phyloP scores from a whole-genome alignment of 805 yeast species.

The Candida tibetensis region DNA sequence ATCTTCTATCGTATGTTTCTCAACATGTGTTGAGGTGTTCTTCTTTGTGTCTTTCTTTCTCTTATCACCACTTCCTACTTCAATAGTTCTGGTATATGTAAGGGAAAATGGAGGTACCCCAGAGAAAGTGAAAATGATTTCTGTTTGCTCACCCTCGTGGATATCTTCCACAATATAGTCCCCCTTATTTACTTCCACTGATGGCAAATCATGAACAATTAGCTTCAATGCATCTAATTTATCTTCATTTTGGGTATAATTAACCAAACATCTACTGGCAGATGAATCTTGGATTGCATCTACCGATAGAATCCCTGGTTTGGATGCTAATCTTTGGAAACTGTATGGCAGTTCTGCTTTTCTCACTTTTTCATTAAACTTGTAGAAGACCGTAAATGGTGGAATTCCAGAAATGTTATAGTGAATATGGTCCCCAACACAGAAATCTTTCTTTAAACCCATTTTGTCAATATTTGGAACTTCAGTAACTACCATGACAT shows the following conservation, averaged over 20 bases:
- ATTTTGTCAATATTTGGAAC: conserved; percentile 61
- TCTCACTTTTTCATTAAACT: conserved; percentile 61
- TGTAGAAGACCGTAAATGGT: conserved; percentile 74
- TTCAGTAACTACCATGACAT: conserved; percentile 65
- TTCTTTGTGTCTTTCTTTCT: conserved; percentile 24
- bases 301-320: conserved; percentile 73
- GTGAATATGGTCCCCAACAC: conserved; percentile 89
- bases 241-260: conserved; percentile 42
- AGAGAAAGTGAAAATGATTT: conserved; percentile 72
- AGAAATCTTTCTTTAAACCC: conserved; percentile 45
- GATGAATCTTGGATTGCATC: conserved; percentile 70
- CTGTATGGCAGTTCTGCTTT: conserved; percentile 49
- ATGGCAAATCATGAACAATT: conserved; percentile 50
- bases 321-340: conserved; percentile 70
- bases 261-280: conserved; percentile 67
- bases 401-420: conserved; percentile 75
- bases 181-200: conserved; percentile 85
- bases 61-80: conserved; percentile 28
- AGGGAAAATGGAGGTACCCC: conserved; percentile 91
- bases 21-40: too few species aligned
- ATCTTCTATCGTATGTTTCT: conserved; percentile 62
- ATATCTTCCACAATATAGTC: conserved; percentile 72
- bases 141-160: conserved; percentile 93
- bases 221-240: conserved; percentile 29
- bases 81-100: conserved; percentile 75